phyloP scores from a whole-genome alignment of 1,284 basidiomycete species.

The Phylloporus sp. region DNA sequence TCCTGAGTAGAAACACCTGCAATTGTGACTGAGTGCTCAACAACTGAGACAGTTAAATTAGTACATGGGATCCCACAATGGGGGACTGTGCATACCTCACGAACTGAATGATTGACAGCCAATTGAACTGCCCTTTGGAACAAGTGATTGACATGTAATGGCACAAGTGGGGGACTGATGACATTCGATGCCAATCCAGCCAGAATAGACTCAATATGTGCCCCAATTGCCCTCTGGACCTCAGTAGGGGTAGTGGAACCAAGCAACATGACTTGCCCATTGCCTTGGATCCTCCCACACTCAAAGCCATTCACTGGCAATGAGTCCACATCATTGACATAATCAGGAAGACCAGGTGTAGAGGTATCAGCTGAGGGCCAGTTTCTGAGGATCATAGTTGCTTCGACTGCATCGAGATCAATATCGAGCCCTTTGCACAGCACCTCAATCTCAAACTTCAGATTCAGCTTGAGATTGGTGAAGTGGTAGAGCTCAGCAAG shows the following conservation, averaged over 20 bases:
- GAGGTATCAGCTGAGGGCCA: constrained; percentile 60
- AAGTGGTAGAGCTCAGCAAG: constrained; percentile 97
- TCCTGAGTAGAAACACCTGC: constrained; percentile 98
- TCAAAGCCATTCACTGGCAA: constrained; percentile 73
- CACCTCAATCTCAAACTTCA: constrained; percentile 99
- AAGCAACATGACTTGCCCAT: constrained; percentile 64
- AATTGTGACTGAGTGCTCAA: constrained; percentile 99
- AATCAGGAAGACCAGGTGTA: constrained; percentile 68
- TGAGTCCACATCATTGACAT: constrained; percentile 70
- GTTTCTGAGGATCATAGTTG: constrained; percentile 81
- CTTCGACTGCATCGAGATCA: constrained; percentile 86
- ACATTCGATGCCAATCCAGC: constrained; percentile 75
- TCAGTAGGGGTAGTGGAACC: constrained; percentile 59
- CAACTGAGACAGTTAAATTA: constrained; percentile 87
- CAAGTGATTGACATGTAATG: constrained; percentile 76
- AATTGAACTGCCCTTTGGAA: constrained; percentile 94
- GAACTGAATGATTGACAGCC: constrained; percentile 93
- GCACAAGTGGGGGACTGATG: constrained; percentile 74
- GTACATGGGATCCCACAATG: background rate
- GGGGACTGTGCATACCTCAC: constrained; percentile 66
- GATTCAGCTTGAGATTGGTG: constrained; percentile 94
- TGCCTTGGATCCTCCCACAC: constrained; percentile 49
- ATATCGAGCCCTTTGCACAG: constrained; percentile 92
- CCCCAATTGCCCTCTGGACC: constrained; percentile 63
- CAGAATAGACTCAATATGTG: constrained; percentile 82